phyloP scores from a whole-genome alignment of 2,329 filamentous ascomycete genomes.

The Dothideomycetidae sp. region DNA sequence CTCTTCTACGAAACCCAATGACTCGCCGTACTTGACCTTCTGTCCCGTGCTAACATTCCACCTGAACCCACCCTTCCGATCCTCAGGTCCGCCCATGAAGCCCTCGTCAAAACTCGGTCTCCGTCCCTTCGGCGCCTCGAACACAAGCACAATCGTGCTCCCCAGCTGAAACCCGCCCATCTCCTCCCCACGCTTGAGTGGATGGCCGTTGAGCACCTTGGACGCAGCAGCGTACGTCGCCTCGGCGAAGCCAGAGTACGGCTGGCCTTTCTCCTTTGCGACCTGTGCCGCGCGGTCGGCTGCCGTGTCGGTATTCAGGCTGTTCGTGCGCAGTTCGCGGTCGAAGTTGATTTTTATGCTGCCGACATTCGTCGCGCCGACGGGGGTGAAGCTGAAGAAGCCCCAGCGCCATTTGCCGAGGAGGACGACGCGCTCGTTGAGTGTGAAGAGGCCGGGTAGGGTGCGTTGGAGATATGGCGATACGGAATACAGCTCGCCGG shows the following conservation, averaged over 20 bases:
- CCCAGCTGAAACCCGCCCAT: conserved; percentile 97
- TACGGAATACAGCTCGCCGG: conserved; percentile 87
- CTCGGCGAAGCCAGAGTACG: conserved; percentile 82
- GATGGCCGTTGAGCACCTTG: conserved; percentile 64
- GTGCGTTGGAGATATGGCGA: conserved; percentile 89
- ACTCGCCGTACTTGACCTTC: conserved; percentile 77
- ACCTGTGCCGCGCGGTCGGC: conserved; percentile 75
- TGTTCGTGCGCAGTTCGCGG: conserved; percentile 83
- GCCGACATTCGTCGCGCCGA: conserved; percentile 93
- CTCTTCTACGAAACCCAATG: conserved; percentile 59
- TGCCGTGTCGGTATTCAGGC: conserved; percentile 77
- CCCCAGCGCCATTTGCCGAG: conserved; percentile 91
- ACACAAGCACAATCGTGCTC: conserved; percentile 88
- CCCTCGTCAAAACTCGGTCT: conserved; percentile 45
- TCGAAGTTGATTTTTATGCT: conserved; percentile 97
- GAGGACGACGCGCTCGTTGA: conserved; percentile 91
- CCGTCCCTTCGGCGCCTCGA: conserved; percentile 68
- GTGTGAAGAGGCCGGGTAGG: conserved; percentile 82
- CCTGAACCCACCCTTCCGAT: conserved; percentile 54
- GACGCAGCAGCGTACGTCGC: conserved; percentile 75
- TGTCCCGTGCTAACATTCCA: conserved; percentile 84
- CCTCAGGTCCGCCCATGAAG: conserved; percentile 36
- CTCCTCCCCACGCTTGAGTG: conserved; percentile 76
- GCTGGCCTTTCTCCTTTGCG: conserved; percentile 60
- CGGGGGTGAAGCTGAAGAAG: conserved; percentile 91